These are phyloP conservation scores for Boechera retrofracta DNA, from an alignment of 345 rosid genomes.

Conservation along the genomic window DNA sequence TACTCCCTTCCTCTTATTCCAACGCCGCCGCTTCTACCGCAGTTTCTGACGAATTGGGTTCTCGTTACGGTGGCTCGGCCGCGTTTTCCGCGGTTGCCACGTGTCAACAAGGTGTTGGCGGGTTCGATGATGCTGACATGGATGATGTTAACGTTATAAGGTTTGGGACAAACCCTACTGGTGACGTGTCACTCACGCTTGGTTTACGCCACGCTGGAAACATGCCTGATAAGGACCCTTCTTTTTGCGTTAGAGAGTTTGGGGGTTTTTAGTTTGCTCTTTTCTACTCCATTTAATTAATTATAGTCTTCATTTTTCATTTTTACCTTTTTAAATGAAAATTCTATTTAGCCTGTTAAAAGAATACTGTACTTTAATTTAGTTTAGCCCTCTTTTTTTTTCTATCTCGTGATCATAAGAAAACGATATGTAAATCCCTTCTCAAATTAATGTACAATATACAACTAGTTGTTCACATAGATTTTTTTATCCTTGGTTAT, in stretches of 20 bases:
- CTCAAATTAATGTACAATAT: neutral
- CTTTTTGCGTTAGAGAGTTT: constrained; percentile 82
- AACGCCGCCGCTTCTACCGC: constrained; percentile 33
- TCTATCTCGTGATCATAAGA: neutral
- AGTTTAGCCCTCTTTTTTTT: neutral
- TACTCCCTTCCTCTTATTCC: constrained; percentile 34
- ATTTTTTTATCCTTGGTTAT: neutral
- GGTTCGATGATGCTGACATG: constrained; percentile 45
- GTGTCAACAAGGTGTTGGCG: constrained; percentile 45
- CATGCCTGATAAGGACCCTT: constrained; percentile 61
- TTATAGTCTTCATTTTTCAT: constrained; percentile 19
- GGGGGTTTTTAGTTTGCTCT: constrained; percentile 57
- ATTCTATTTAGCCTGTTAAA: neutral
- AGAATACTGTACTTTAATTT: neutral
- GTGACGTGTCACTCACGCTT: constrained; percentile 92
- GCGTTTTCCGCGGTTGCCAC: constrained; percentile 37
- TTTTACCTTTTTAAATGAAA: neutral
- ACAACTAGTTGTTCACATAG: neutral
- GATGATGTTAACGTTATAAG: constrained; percentile 60
- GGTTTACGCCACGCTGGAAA: constrained; percentile 93
- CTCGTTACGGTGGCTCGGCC: constrained; percentile 41
- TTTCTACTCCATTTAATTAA: constrained; percentile 21
- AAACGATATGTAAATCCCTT: neutral
- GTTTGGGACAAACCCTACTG: constrained; percentile 73
- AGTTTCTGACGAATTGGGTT: constrained; percentile 19